Conservation (phyloP, 176 grass and related monocot genomes). For the Otatea glauca region DNA sequence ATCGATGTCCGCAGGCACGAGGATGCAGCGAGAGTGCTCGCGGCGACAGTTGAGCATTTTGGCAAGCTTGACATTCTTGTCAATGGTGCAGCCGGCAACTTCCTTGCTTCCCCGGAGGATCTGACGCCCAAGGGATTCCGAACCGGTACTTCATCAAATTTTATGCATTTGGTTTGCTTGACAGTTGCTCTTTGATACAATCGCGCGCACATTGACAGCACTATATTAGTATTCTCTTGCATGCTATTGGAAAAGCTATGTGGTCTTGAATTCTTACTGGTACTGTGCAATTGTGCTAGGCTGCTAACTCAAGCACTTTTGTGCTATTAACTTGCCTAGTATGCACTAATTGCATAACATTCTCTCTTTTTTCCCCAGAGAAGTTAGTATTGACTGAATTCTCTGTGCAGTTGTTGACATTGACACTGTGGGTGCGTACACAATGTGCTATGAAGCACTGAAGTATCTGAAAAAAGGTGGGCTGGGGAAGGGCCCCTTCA, state of each 20-base stretch:
- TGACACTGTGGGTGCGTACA: slow-evolving; percentile 88
- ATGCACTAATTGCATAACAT: background rate
- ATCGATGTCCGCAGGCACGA: slow-evolving; percentile 87
- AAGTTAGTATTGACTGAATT: slow-evolving; percentile 27
- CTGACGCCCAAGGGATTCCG: slow-evolving; percentile 88
- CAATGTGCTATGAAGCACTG: slow-evolving; percentile 68
- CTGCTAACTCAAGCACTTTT: background rate
- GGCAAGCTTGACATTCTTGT: slow-evolving; percentile 88
- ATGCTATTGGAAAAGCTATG: background rate
- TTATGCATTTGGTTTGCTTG: background rate
- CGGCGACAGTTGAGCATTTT: slow-evolving; percentile 64
- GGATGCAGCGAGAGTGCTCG: slow-evolving; percentile 76
- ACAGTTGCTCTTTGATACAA: background rate
- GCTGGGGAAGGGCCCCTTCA: too few relatives aligned
- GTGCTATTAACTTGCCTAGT: background rate
- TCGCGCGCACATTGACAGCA: background rate
- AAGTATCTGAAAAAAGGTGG: too few relatives aligned
- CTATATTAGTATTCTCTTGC: background rate
- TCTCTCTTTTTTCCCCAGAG: background rate
- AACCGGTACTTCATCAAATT: slow-evolving; percentile 54
- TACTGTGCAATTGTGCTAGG: slow-evolving; percentile 11
- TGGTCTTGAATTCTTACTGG: background rate
- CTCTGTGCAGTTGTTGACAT: slow-evolving; percentile 77
- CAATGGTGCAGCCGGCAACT: slow-evolving; percentile 93
- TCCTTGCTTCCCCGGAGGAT: slow-evolving; percentile 93